Percentiles rank a stretch among this genome's conserved stretches.
phyloP scores from a whole-genome alignment of 1,139 yeast genomes.

The Nakaseomyces delphensis region DNA sequence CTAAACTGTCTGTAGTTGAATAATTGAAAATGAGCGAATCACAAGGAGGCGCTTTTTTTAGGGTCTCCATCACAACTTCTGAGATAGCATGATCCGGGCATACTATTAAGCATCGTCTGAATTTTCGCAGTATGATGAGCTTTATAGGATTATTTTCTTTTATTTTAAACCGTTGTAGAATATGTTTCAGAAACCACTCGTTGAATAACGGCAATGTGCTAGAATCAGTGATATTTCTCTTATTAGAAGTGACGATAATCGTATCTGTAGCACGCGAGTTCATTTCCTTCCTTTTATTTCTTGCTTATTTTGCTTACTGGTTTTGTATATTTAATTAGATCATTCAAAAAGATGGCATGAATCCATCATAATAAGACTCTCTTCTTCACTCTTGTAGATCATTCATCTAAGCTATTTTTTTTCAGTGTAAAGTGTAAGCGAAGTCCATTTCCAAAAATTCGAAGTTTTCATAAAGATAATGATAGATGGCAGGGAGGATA shows the following conservation, averaged over 20 bases:
- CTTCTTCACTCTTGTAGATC: too few relatives aligned
- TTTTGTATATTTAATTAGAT: neutral
- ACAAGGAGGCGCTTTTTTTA: conserved; percentile 5
- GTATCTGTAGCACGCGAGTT: conserved; percentile 13
- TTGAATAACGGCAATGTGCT: conserved; percentile 8
- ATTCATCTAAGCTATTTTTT: too few relatives aligned
- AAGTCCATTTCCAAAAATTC: too few relatives aligned
- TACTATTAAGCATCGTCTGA: conserved; percentile 18
- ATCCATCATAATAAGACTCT: too few relatives aligned
- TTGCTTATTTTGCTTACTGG: neutral
- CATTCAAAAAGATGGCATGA: too few relatives aligned
- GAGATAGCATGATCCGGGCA: conserved; percentile 16
- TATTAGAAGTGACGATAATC: conserved; percentile 13
- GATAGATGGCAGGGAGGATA: too few relatives aligned
- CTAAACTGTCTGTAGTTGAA: conserved; percentile 17
- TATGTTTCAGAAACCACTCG: conserved; percentile 10
- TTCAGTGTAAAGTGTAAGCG: too few relatives aligned
- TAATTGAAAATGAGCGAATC: conserved; percentile 12
- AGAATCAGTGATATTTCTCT: conserved; percentile 8
- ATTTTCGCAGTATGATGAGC: conserved; percentile 14
- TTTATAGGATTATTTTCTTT: conserved; percentile 16
- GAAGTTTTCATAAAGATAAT: too few relatives aligned
- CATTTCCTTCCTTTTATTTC: neutral
- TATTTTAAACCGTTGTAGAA: conserved; percentile 10
- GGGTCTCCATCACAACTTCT: conserved; percentile 8